Percentiles rank a stretch among this genome's conserved stretches.
phyloP scores from a whole-genome alignment of 139 green algal genomes.

The Ulvella scutata region DNA sequence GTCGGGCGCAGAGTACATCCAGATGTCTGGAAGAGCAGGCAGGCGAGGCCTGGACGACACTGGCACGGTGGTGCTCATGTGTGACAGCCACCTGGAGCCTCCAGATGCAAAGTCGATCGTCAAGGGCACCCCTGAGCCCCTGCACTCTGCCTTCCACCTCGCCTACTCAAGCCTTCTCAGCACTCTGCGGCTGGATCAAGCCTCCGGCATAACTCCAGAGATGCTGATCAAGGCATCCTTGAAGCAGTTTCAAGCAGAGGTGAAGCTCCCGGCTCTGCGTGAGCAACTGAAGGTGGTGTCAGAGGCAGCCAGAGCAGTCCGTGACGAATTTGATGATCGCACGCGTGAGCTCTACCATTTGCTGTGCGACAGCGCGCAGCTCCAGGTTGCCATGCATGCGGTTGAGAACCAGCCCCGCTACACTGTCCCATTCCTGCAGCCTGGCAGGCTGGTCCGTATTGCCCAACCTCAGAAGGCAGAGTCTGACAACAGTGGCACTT shows the following conservation, averaged over 20 bases:
- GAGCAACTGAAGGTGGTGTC: not conserved
- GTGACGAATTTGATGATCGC: not conserved
- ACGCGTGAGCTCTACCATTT: not conserved
- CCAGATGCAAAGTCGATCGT: slow-evolving; percentile 6
- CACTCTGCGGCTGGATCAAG: slow-evolving; percentile 6
- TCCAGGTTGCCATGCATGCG: not conserved
- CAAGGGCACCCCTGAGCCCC: slow-evolving; percentile 3
- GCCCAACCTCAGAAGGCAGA: not conserved
- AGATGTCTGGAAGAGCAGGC: slow-evolving; percentile 70
- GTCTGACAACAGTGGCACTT: too few species aligned
- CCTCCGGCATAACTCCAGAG: not conserved
- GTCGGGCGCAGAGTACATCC: slow-evolving; percentile 62
- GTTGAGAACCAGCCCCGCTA: not conserved
- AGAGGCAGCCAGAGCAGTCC: not conserved
- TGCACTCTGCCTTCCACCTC: slow-evolving; percentile 9
- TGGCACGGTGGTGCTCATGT: slow-evolving; percentile 29
- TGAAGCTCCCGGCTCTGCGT: not conserved
- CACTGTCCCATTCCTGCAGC: not conserved
- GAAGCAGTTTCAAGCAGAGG: not conserved
- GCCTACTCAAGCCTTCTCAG: slow-evolving; percentile 6
- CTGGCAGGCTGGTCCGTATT: not conserved
- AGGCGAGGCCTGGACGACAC: slow-evolving; percentile 53
- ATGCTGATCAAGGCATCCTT: not conserved
- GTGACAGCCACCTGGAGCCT: slow-evolving; percentile 23
- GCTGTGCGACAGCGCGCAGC: not conserved